Conservation (phyloP, 495 filamentous ascomycete species). For the Aspergillus funiculosus region DNA sequence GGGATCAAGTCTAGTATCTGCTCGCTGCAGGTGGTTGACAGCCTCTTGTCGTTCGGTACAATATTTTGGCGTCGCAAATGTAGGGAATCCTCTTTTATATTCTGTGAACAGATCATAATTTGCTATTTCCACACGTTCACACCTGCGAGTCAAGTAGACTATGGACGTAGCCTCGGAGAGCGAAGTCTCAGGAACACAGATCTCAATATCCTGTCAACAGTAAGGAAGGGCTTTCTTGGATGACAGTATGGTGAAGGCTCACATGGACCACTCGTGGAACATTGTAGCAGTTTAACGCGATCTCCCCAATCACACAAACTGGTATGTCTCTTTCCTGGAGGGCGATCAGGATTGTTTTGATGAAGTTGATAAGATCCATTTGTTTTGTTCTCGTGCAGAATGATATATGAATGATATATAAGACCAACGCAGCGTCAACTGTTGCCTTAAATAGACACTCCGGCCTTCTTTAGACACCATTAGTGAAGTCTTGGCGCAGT, state of each 20-base stretch:
- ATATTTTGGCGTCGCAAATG: conserved; percentile 1
- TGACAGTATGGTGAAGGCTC: background rate
- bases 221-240: background rate
- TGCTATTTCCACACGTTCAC: background rate
- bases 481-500: background rate
- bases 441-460: background rate
- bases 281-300: conserved; percentile 9
- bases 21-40: background rate
- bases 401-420: background rate
- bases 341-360: background rate
- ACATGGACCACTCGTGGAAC: conserved; percentile 5
- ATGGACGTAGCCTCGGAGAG: background rate
- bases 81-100: conserved; percentile 4
- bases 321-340: background rate
- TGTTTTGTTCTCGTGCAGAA: background rate
- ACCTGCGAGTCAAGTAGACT: background rate
- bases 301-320: conserved; percentile 2
- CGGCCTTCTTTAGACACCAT: background rate
- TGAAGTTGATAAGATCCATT: background rate
- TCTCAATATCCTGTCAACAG: conserved; percentile 2
- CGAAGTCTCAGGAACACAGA: conserved; percentile 4
- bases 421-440: background rate
- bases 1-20: conserved; percentile 1
- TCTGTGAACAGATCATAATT: conserved; percentile 2
- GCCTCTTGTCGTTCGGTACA: background rate